Base-by-base conservation (phyloP, 2,329 filamentous ascomycete genomes). In the Cryphonectria radicalis region DNA sequence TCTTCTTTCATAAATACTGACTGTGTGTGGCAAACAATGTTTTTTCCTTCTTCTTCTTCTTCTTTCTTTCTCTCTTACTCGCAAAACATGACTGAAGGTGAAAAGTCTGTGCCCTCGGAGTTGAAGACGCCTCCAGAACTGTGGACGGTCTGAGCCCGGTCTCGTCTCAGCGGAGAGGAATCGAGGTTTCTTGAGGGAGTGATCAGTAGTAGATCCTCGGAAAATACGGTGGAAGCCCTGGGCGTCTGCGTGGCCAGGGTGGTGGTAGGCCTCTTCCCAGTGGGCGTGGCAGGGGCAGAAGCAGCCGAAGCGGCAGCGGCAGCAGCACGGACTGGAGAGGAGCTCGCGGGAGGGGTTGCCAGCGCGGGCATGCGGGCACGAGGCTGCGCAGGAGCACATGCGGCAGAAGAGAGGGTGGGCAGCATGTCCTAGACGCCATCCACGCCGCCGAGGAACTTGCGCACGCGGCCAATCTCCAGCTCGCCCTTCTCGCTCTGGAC, bases 401-500 rank as follows among this genome's bases (percentile, higher is more conserved):
- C 19, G 59, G 59, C 59, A 35, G 59, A 22, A n/a, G 32, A 25
- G 22, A 25, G 11, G 22, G 50, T 37, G 32, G 57, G 35, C 32
- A 59, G n/a, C 25, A 63, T 28, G 40, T 25, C 13, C 63, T 69
- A 73, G 13, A 67, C 87, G 2, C 88, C 90, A 77, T 95, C 93
- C 3, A 97, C 92, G 70, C 93, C 92, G 42, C 91, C 88, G 70
- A 97, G 83, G 78, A 97, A 97, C 67, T 94, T 89, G 75, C 92
- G 86, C 17, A 97, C 92, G 11, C 94, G 84, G 0, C 88, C 89
- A 11, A 95, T 89, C 78, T 97, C 93, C 0, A 94, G 84, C 76
- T 93, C 92, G 10, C 89, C 88, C 69, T 87, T 88, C 79, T 98
- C 95, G 77, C 94, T 97, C 81, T 97, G 95, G 3, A 98, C 92